Evolutionary conservation across 2,329 filamentous ascomycete species (phyloP), one percentile per base, ranked within the genome.

Genomic region (Ceratocystis eucalypticola): DNA sequence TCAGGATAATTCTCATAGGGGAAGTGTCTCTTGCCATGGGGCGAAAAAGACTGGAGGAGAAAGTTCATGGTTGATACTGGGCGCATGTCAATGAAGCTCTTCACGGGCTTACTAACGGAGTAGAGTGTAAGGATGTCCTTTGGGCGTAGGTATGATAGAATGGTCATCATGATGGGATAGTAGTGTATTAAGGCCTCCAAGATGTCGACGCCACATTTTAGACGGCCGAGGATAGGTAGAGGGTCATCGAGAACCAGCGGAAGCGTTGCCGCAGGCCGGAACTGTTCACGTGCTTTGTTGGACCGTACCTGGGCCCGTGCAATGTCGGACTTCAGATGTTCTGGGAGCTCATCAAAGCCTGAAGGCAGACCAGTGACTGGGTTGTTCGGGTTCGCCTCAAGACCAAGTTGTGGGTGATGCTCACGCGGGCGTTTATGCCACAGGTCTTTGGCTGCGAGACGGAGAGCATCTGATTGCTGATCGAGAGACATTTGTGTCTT

Each of bases 71-170:
- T 81, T 46, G 82, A 82, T 7, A 80, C 80, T 72, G 86, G 80
- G 70, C 86, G 78, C 64, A 77, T 76, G 72, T 87, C 82, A 71
- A 89, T 74, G 33, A 84, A 77, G 61, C 76, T 73, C 71, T 90
- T 81, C 72, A 89, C 87, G 45, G 80, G 77, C 65, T 78, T 82
- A 73, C 83, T 88, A 70, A 84, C 82, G 69, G 80, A 77, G 76
- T 88, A 90, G 44, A 91, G 78, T 57, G 77, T 80, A 68, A 91
- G 73, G 5, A 91, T 76, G 65, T 86, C 84, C 15, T 75, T 71
- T 0, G 83, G 74, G 6, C 74, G 72, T 22, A 90, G 78, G 37
- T 57, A 25, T 15, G 62, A 61, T 10, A 66, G 59, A 20, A 68
- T 48, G 10, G 45, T 61, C 25, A 50, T 37, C 5, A 65, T 74